Percentiles rank a stretch among this genome's conserved stretches.
phyloP scores from a whole-genome alignment of 192 early-diverging fungal genomes.

The Coemansia sp. region DNA sequence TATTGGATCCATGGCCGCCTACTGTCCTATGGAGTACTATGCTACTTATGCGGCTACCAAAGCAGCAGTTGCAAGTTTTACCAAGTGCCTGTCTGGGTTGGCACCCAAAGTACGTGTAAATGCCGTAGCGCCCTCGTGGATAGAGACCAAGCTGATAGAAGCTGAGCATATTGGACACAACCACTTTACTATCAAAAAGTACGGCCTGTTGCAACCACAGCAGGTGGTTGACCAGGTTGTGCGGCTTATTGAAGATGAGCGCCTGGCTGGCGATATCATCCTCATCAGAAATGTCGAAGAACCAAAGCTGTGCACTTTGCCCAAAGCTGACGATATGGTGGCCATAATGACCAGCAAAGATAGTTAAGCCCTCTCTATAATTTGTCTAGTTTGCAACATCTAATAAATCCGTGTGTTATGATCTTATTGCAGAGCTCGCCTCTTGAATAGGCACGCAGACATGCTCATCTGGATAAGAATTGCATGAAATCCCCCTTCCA shows the following conservation, averaged over 20 bases:
- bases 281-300: constrained; percentile 10
- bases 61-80: constrained; percentile 63
- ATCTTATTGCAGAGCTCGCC: too few species aligned
- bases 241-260: constrained; percentile 53
- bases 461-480: too few species aligned
- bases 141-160: constrained; percentile 54
- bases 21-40: constrained; percentile 44
- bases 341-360: too few species aligned
- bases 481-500: too few species aligned
- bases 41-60: constrained; percentile 74
- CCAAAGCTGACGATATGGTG: constrained; percentile 23
- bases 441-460: too few species aligned
- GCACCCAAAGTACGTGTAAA: constrained; percentile 60
- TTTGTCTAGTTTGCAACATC: too few species aligned
- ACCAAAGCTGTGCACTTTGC: constrained; percentile 12
- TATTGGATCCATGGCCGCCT: constrained; percentile 64
- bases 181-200: constrained; percentile 15
- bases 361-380: too few species aligned
- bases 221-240: constrained; percentile 55
- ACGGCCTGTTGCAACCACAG: constrained; percentile 27
- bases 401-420: too few species aligned
- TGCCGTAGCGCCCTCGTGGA: constrained; percentile 56
- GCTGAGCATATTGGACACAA: constrained; percentile 30
- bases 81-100: constrained; percentile 42
- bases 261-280: constrained; percentile 47